Evolutionary conservation across 352 stramenopile genomes (phyloP).

Genomic region (Globisporangium carolinianum): DNA sequence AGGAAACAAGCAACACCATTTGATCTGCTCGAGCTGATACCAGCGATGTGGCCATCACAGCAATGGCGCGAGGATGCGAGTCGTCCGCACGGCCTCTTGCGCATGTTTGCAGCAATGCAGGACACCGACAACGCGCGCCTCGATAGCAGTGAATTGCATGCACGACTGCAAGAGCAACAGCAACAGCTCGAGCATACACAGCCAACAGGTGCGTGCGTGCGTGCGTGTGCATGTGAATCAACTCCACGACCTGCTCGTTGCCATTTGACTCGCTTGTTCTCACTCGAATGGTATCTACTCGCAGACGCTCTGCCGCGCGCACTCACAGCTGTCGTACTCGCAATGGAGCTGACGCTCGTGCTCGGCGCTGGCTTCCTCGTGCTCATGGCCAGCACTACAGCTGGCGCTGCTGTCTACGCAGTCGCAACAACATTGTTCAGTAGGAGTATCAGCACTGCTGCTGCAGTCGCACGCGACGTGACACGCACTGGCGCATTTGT

Average conservation of each 20-base stretch:
- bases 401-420: conserved; percentile 8
- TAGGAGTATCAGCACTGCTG: not conserved
- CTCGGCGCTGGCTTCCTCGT: conserved; percentile 27
- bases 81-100: conserved; percentile 24
- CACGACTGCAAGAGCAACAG: not conserved
- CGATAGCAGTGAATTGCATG: not conserved
- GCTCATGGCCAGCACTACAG: conserved; percentile 18
- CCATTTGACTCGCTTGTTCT: too few species aligned
- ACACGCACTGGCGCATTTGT: conserved; percentile 16
- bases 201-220: not conserved
- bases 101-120: conserved; percentile 18
- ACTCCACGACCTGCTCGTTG: too few species aligned
- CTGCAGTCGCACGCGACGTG: not conserved
- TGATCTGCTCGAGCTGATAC: too few species aligned
- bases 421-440: not conserved
- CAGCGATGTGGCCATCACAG: conserved; percentile 7
- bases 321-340: conserved; percentile 24
- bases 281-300: too few species aligned
- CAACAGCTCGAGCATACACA: conserved; percentile 1
- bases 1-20: not conserved
- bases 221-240: not conserved
- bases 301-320: conserved; percentile 5
- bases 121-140: not conserved
- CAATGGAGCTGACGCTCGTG: conserved; percentile 32
- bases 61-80: conserved; percentile 15